Evolutionary conservation across 148 eudicot species (phyloP).

Genomic region (Vaccinium myrtillus): DNA sequence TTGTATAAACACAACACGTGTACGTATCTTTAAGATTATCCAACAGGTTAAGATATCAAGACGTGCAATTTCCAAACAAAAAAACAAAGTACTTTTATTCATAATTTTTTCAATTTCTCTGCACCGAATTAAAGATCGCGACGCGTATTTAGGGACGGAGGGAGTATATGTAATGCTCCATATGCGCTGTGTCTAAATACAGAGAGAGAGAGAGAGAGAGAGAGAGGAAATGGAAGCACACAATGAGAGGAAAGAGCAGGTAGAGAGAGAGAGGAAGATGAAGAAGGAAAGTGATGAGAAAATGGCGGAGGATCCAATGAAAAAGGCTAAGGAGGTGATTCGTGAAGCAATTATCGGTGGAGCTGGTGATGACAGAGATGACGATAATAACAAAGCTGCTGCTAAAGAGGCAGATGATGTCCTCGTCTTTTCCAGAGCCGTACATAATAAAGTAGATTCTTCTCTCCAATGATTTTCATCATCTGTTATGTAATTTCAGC

Average conservation of each 20-base stretch:
- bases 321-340: conserved; percentile 11
- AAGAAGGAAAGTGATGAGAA: neutral
- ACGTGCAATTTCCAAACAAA: too few species aligned
- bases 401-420: neutral
- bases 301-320: neutral
- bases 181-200: neutral
- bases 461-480: neutral
- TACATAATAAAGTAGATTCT: neutral
- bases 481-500: too few species aligned
- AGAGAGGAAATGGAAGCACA: neutral
- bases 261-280: neutral
- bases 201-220: neutral
- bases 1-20: neutral
- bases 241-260: neutral
- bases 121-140: too few species aligned
- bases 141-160: too few species aligned
- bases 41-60: neutral
- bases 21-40: neutral
- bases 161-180: neutral
- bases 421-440: conserved; percentile 5
- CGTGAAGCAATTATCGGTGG: neutral
- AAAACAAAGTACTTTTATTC: too few species aligned
- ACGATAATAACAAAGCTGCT: neutral
- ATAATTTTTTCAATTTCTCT: too few species aligned
- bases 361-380: neutral